Evolutionary conservation across 2,329 filamentous ascomycete genomes (phyloP), one percentile per base, ranked within the genome.

Genomic region (Fonsecaea nubica): DNA sequence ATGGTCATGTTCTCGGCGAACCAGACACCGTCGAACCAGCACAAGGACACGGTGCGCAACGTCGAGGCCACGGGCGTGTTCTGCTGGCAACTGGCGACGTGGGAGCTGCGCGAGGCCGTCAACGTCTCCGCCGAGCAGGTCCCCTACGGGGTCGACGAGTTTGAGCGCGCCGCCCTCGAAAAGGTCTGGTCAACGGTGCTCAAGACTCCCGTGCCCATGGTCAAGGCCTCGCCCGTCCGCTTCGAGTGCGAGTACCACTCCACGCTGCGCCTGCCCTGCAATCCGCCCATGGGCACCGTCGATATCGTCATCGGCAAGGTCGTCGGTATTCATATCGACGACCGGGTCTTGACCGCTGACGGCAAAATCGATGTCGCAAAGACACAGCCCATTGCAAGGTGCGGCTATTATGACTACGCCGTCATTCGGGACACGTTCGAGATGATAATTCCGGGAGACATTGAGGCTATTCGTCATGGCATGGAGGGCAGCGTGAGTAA

Each of bases 1-100:
- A 87, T 87, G 72, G 83, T 89, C 33, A 86, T 89, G 83, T 89
- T 89, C 80, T 80, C 79, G 38, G 81, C 84, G 2, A 88, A 89
- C 75, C 84, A 87, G 73, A 85, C 82, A 0, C 76, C 80, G 0
- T 69, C 75, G 8, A 73, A 72, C 2, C 59, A 71, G 0, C 82
- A 83, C 64, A 89, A 89, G 73, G 85, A 89, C 75, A 87, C 82
- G 0, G 84, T 86, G 36, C 75, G 78, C 71, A 89, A 89, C 74
- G 83, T 79, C 69, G 85, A 88, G 73, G 70, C 78, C 5, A 86
- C 85, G 0, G 85, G 85, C 4, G 77, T 81, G 1, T 88, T 88
- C 72, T 82, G 81, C 71, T 88, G 85, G 85, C 87, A 86, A 72
- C 77, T 89, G 5, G 85, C 86, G 0, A 88, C 86, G 0, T 88